phyloP scores from a whole-genome alignment of 176 grass and related monocot genomes.

The Leersia perrieri region DNA sequence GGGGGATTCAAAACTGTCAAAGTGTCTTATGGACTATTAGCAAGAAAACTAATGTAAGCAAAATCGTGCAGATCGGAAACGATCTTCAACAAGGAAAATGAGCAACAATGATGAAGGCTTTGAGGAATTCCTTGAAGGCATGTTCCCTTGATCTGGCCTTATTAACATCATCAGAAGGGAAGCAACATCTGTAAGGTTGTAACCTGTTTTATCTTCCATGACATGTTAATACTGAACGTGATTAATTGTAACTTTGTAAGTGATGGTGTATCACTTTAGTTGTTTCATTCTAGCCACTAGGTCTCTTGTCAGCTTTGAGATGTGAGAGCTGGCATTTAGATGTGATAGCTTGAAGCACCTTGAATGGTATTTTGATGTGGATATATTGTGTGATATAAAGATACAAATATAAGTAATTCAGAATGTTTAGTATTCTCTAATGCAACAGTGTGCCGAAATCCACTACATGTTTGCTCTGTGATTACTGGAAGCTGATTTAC shows the following conservation, averaged over 20 bases:
- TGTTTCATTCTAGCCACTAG: neutral
- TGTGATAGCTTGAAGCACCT: neutral
- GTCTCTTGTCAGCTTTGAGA: neutral
- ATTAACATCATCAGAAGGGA: neutral
- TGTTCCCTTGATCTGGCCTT: slow-evolving; percentile 62
- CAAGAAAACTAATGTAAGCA: neutral
- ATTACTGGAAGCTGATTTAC: neutral
- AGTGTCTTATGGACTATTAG: neutral
- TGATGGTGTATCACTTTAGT: neutral
- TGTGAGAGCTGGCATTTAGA: neutral
- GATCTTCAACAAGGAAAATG: neutral
- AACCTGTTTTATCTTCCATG: neutral
- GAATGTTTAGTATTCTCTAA: neutral
- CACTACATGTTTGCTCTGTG: neutral
- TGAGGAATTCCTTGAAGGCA: slow-evolving; percentile 71
- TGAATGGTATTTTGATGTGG: neutral
- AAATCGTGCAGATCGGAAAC: slow-evolving; percentile 41
- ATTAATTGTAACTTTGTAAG: neutral
- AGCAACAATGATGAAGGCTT: slow-evolving; percentile 58
- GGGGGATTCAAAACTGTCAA: neutral
- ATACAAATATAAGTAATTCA: neutral
- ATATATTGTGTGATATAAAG: neutral
- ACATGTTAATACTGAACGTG: neutral
- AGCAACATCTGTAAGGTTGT: no score
- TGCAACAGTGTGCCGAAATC: neutral